Conservation (phyloP, 2,329 filamentous ascomycete genomes). For the Rhynchosporium agropyri region DNA sequence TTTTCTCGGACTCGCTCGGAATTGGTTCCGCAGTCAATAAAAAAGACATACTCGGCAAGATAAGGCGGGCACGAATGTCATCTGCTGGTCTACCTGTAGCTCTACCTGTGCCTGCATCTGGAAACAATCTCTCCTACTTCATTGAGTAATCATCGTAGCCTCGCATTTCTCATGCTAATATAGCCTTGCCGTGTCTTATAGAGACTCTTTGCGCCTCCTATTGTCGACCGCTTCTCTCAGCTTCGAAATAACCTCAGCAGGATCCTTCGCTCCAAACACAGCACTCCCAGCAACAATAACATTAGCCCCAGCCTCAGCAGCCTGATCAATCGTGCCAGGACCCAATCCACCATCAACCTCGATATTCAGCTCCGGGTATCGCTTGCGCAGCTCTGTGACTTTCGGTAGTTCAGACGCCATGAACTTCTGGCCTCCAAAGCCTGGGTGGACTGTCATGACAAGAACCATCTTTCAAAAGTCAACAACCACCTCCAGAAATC, state of each 20-base stretch:
- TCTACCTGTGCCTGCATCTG: neutral
- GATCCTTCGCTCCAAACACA: constrained; percentile 90
- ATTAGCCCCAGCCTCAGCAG: constrained; percentile 93
- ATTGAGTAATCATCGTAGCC: neutral
- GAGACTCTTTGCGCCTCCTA: constrained; percentile 42
- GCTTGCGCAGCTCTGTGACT: constrained; percentile 77
- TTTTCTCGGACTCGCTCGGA: neutral
- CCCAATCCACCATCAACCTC: constrained; percentile 95
- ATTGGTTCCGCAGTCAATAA: neutral
- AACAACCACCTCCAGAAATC: neutral
- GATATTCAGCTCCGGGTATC: constrained; percentile 92
- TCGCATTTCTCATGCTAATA: neutral
- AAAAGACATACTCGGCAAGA: neutral
- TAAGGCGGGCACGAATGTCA: neutral
- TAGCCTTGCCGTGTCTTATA: constrained; percentile 21
- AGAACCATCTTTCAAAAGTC: constrained; percentile 78
- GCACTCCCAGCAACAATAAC: constrained; percentile 97
- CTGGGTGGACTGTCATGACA: constrained; percentile 97
- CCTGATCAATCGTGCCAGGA: constrained; percentile 86
- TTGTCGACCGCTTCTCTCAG: constrained; percentile 79
- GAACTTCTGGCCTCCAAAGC: constrained; percentile 98
- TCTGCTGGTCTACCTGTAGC: neutral
- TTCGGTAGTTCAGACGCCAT: constrained; percentile 96
- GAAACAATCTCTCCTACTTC: neutral
- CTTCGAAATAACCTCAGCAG: constrained; percentile 80